Conservation (phyloP, 2,329 filamentous ascomycete species). For the Leptographium flavum region DNA sequence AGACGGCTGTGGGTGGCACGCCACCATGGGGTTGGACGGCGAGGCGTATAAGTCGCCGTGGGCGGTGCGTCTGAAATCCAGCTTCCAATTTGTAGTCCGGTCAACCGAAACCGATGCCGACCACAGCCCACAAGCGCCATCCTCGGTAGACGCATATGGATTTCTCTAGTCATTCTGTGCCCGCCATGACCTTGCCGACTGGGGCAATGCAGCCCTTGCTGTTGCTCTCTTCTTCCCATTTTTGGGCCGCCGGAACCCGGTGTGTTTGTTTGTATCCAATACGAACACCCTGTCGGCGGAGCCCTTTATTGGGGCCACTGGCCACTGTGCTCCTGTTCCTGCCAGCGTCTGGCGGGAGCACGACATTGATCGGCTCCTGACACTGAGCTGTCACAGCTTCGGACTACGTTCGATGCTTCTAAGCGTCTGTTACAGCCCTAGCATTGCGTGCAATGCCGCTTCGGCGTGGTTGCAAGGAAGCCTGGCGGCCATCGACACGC, state of each 20-base stretch:
- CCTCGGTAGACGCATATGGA: conserved; percentile 9
- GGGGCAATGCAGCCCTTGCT: conserved; percentile 14
- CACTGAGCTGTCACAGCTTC: conserved; percentile 13
- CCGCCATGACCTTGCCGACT: conserved; percentile 11
- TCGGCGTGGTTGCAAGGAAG: conserved; percentile 17
- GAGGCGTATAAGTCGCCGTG: conserved; percentile 10
- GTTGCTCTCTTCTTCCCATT: conserved; percentile 13
- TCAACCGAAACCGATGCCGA: no score
- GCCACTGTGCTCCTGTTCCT: no score
- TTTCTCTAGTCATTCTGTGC: conserved; percentile 13
- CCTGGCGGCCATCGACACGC: conserved; percentile 13
- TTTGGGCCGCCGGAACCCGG: conserved; percentile 1
- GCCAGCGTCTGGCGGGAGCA: background rate
- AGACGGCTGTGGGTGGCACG: conserved; percentile 7
- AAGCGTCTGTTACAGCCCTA: conserved; percentile 15
- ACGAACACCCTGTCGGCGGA: background rate
- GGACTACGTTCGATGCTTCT: conserved; percentile 15
- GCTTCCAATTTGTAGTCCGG: background rate
- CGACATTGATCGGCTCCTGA: conserved; percentile 13
- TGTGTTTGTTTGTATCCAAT: conserved; percentile 5
- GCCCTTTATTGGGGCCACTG: no score
- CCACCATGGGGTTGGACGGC: conserved; percentile 5
- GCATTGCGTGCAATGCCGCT: conserved; percentile 16
- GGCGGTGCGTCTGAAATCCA: conserved; percentile 7
- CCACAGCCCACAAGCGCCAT: conserved; percentile 2